These are phyloP conservation scores for Penicillium canescens DNA, from an alignment of 495 filamentous ascomycete genomes.

Conservation along the genomic window DNA sequence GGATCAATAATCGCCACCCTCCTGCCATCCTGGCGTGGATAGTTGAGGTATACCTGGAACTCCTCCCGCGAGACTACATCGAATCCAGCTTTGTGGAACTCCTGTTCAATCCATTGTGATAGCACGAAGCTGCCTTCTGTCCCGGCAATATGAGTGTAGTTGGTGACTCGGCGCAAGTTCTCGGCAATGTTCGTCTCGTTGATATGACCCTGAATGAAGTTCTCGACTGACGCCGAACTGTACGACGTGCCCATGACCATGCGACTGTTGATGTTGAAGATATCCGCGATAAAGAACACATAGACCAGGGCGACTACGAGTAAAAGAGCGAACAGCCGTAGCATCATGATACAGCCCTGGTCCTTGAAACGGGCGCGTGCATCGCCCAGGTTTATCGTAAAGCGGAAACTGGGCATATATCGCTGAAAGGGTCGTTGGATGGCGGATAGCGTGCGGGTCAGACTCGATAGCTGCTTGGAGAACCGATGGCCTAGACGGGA, in stretches of 20 bases:
- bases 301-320: constrained; percentile 77
- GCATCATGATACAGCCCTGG: constrained; percentile 60
- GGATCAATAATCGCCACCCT: constrained; percentile 81
- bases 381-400: constrained; percentile 34
- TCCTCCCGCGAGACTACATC: constrained; percentile 72
- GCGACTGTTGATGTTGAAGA: constrained; percentile 58
- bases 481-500: constrained; percentile 45
- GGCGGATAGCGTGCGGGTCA: constrained; percentile 56
- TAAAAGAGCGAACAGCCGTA: constrained; percentile 70
- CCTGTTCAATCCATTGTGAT: constrained; percentile 75
- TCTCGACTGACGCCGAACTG: constrained; percentile 61
- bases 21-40: constrained; percentile 73
- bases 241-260: constrained; percentile 45
- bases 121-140: constrained; percentile 85
- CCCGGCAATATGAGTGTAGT: constrained; percentile 84
- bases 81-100: constrained; percentile 67
- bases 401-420: constrained; percentile 44
- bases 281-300: constrained; percentile 76
- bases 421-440: constrained; percentile 55
- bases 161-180: constrained; percentile 69
- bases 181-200: constrained; percentile 68
- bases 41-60: constrained; percentile 91
- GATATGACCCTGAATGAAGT: constrained; percentile 69
- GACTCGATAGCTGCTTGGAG: constrained; percentile 55
- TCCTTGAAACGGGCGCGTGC: constrained; percentile 28